A percentile compares a stretch with the other conserved stretches of the same genome.
Evolutionary conservation across 805 yeast species (phyloP).

Genomic region (Cyberlindnera veronae): DNA sequence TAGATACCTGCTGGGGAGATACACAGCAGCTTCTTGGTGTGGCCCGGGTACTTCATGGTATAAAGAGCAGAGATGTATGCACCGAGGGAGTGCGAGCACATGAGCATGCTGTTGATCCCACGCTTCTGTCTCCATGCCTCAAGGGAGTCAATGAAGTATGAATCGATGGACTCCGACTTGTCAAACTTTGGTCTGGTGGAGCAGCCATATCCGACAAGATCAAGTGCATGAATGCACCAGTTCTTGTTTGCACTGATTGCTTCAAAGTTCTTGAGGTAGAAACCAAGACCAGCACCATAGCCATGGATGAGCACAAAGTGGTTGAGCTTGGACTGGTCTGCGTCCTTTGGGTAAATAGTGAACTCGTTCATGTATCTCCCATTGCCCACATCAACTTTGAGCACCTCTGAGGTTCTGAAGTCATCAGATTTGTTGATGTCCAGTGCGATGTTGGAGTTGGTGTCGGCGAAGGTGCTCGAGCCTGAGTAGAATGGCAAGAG

Average conservation of each 20-base stretch:
- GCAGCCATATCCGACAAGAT: constrained; percentile 86
- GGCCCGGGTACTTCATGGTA: constrained; percentile 55
- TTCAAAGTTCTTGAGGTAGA: constrained; percentile 73
- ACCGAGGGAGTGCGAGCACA: constrained; percentile 90
- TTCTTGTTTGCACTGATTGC: constrained; percentile 37
- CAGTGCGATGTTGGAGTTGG: constrained; percentile 20
- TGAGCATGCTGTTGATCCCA: constrained; percentile 46
- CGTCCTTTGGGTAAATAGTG: constrained; percentile 48
- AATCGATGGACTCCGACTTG: constrained; percentile 29
- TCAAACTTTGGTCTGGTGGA: constrained; percentile 74
- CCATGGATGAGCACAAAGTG: constrained; percentile 85
- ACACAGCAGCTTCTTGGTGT: constrained; percentile 66
- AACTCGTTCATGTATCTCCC: constrained; percentile 75
- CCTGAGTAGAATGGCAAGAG: constrained; percentile 43
- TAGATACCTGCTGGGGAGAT: constrained; percentile 89
- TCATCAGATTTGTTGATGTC: constrained; percentile 13
- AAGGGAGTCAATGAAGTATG: constrained; percentile 50
- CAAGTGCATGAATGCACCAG: constrained; percentile 84
- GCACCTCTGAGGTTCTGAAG: constrained; percentile 27
- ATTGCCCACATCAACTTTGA: constrained; percentile 39
- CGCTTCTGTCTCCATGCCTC: constrained; percentile 57
- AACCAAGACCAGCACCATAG: constrained; percentile 91
- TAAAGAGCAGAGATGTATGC: constrained; percentile 76
- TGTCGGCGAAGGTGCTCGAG: constrained; percentile 4
- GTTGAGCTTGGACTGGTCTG: constrained; percentile 28